A percentile compares a stretch with the other conserved stretches of the same genome.
Conservation (phyloP, 306 rosid genomes). For the Trifolium repens region DNA sequence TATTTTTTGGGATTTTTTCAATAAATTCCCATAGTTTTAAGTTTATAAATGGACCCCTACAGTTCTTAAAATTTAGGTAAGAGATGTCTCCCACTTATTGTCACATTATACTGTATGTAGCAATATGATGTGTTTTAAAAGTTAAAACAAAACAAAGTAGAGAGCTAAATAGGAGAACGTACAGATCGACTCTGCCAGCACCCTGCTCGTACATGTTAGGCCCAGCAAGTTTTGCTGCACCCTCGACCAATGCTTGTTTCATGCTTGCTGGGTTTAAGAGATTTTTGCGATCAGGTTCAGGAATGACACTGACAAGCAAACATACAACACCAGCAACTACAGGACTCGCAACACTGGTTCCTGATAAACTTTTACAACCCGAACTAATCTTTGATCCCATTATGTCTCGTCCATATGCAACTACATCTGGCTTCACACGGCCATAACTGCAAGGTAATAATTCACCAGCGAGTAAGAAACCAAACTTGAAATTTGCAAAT, state of each 20-base stretch:
- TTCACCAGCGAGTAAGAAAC: conserved; percentile 22
- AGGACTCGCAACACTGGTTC: conserved; percentile 99
- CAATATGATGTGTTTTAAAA: conserved; percentile 22
- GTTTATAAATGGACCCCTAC: not conserved
- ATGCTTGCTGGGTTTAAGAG: conserved; percentile 96
- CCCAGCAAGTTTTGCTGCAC: conserved; percentile 89
- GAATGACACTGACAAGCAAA: conserved; percentile 91
- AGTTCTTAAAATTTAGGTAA: not conserved
- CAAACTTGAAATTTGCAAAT: conserved; percentile 33
- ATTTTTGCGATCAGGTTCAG: conserved; percentile 67
- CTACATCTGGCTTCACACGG: conserved; percentile 96
- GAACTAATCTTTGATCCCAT: conserved; percentile 97
- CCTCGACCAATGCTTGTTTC: conserved; percentile 99
- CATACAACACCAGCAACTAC: conserved; percentile 98
- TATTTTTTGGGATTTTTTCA: not conserved
- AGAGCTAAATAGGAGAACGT: conserved; percentile 48
- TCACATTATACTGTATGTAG: not conserved
- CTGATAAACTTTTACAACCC: conserved; percentile 96
- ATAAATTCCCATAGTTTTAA: conserved; percentile 4
- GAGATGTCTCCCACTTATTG: too few relatives aligned
- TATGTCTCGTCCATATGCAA: conserved; percentile 96
- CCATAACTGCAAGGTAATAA: conserved; percentile 67
- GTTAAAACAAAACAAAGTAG: conserved; percentile 29
- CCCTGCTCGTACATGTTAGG: conserved; percentile 97
- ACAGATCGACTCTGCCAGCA: conserved; percentile 98